Percentiles rank a stretch among this genome's conserved stretches.
Evolutionary conservation across 352 stramenopile species (phyloP).

Genomic region (Pseudoperonospora humuli): DNA sequence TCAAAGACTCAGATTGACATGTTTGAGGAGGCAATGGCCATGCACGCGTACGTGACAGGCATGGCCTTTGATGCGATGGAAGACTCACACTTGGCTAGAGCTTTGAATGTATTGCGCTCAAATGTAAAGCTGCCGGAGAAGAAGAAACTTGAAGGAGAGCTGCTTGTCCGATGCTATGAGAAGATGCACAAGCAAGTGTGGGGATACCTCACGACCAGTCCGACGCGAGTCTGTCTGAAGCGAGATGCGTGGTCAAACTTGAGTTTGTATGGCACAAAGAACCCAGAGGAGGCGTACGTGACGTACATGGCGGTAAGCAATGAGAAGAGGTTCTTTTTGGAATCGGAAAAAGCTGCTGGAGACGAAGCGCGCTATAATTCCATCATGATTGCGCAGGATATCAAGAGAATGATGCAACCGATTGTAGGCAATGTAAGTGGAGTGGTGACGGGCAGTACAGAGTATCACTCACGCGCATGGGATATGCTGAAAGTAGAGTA

Average conservation of each 20-base stretch:
- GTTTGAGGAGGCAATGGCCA: conserved; percentile 70
- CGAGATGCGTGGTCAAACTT: conserved; percentile 72
- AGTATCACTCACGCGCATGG: conserved; percentile 68
- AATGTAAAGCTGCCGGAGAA: conserved; percentile 62
- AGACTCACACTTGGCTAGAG: conserved; percentile 59
- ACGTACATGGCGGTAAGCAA: conserved; percentile 77
- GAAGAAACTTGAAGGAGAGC: conserved; percentile 54
- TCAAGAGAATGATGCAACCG: conserved; percentile 72
- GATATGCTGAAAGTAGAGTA: conserved; percentile 80
- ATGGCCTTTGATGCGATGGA: conserved; percentile 74
- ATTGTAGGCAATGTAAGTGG: conserved; percentile 64
- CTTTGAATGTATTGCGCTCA: conserved; percentile 45
- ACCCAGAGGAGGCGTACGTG: conserved; percentile 58
- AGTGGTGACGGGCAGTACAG: conserved; percentile 66
- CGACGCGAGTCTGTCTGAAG: conserved; percentile 61
- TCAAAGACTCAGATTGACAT: conserved; percentile 60
- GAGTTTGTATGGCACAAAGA: conserved; percentile 70
- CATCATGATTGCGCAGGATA: conserved; percentile 75
- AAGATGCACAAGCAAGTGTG: conserved; percentile 85
- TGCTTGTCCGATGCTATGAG: conserved; percentile 68
- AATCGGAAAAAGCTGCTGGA: conserved; percentile 54
- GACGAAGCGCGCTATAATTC: conserved; percentile 66
- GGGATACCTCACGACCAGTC: conserved; percentile 55
- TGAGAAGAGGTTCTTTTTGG: conserved; percentile 74
- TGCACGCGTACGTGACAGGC: conserved; percentile 74